A percentile compares a stretch with the other conserved stretches of the same genome.
These are phyloP conservation scores for Xerocomellus chrysenteron DNA, from an alignment of 768 basidiomycete species.

Conservation along the genomic window DNA sequence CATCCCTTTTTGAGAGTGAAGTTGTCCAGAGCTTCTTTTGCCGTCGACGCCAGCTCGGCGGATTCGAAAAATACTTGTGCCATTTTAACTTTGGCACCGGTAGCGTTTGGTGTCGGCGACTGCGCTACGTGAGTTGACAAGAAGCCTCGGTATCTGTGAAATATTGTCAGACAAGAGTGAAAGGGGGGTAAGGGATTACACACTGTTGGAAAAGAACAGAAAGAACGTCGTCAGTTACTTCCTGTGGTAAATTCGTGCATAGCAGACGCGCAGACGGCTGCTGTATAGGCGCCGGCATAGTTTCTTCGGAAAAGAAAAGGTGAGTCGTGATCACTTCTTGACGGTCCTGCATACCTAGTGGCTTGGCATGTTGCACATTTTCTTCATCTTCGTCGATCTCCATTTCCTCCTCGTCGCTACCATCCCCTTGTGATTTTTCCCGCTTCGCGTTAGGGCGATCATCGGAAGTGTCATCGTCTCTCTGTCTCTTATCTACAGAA, in stretches of 20 bases:
- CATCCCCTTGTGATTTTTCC: conserved; percentile 61
- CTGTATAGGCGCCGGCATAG: conserved; percentile 49
- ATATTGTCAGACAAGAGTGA: not conserved
- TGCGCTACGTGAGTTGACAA: conserved; percentile 65
- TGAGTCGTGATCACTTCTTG: conserved; percentile 7
- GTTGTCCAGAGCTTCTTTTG: conserved; percentile 80
- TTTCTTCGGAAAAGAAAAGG: conserved; percentile 24
- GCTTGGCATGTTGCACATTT: conserved; percentile 38
- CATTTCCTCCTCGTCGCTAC: conserved; percentile 83
- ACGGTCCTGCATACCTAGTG: conserved; percentile 46
- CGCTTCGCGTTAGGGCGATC: conserved; percentile 63
- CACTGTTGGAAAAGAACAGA: conserved; percentile 91
- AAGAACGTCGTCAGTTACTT: conserved; percentile 85
- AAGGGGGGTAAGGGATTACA: conserved; percentile 34
- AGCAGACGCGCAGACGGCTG: conserved; percentile 62
- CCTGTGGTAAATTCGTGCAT: conserved; percentile 86
- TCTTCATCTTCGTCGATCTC: conserved; percentile 93
- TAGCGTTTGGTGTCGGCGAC: conserved; percentile 66
- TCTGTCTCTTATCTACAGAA: conserved; percentile 56
- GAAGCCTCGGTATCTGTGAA: conserved; percentile 78
- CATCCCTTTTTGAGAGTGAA: conserved; percentile 86
- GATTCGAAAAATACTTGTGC: conserved; percentile 80
- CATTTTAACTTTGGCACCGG: conserved; percentile 69
- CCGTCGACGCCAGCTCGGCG: conserved; percentile 68
- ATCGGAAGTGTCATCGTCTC: conserved; percentile 60